Evolutionary conservation across 805 yeast species (phyloP), one percentile per base, ranked within the genome.

Genomic region (Candida awuae): DNA sequence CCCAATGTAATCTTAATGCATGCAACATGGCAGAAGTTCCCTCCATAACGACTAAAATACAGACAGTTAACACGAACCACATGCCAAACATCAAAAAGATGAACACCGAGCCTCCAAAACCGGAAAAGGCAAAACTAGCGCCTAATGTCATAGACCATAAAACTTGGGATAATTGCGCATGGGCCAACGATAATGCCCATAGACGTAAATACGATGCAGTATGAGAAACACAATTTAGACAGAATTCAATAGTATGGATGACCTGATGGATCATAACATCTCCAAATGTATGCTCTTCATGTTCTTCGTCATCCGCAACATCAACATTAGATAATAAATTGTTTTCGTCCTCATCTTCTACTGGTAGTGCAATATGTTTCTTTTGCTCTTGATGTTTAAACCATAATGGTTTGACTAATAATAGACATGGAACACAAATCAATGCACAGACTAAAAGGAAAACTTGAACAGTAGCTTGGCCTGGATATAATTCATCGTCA

Each of bases 1-100:
- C 98, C 99, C 99, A 92, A 61, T 92, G 98, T 56, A 92, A 73
- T 70, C 99, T 84, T 56, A 92, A 73, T n/a, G 97, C 83, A 64
- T 92, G 99, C 56, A 92, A 73, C 98, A 92, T 92, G 26, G 98
- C 98, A 19, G 97, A 86, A 0, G 99, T 92, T 43, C 98, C 99
- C 64, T 92, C 99, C 99, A 92, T 92, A 38, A 84, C 67, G 12
- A 92, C 97, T 55, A 92, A 71, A 51, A 92, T 86, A 54, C 85
- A 82, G 19, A 88, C 90, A 0, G 98, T 90, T 45, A 92, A 68
- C 3, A 75, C 75, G 59, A 92, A 87, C 99, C 99, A 92, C 82
- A 92, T 77, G 17, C 82, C 95, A 60, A 92, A 92, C 56, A 92
- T 64, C 18, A 82, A 55, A 28, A 88, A 92, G 2, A 85, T 77